phyloP scores from a whole-genome alignment of 306 rosid genomes.

The Cucurbita argyrosperma region DNA sequence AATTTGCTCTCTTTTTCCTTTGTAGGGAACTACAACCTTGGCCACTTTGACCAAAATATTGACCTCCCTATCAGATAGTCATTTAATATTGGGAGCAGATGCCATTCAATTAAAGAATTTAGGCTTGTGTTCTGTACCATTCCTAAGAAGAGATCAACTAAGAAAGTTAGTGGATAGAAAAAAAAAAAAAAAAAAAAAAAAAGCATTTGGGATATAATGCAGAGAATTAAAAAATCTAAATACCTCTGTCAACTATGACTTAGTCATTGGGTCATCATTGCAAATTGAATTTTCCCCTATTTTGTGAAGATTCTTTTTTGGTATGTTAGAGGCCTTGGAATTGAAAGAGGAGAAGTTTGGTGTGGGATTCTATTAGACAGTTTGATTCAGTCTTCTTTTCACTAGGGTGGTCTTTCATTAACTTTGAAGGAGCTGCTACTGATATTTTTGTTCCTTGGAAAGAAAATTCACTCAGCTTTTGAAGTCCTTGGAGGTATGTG shows the following conservation, averaged over 20 bases:
- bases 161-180: neutral
- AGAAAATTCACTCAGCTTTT: neutral
- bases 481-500: neutral
- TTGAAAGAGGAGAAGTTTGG: neutral
- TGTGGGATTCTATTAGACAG: neutral
- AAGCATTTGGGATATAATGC: neutral
- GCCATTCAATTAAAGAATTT: neutral
- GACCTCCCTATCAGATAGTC: neutral
- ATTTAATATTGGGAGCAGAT: neutral
- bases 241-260: neutral
- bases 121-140: neutral
- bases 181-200: too few species aligned
- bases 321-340: neutral
- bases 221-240: neutral
- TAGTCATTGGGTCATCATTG: neutral
- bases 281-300: neutral
- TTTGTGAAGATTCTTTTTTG: neutral
- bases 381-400: neutral
- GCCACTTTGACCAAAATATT: neutral
- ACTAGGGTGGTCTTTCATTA: neutral
- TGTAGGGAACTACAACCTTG: neutral
- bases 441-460: neutral
- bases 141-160: neutral
- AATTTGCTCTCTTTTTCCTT: neutral
- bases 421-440: neutral